Evolutionary conservation across 495 filamentous ascomycete species (phyloP).

Genomic region (Schizothecium vesticola): DNA sequence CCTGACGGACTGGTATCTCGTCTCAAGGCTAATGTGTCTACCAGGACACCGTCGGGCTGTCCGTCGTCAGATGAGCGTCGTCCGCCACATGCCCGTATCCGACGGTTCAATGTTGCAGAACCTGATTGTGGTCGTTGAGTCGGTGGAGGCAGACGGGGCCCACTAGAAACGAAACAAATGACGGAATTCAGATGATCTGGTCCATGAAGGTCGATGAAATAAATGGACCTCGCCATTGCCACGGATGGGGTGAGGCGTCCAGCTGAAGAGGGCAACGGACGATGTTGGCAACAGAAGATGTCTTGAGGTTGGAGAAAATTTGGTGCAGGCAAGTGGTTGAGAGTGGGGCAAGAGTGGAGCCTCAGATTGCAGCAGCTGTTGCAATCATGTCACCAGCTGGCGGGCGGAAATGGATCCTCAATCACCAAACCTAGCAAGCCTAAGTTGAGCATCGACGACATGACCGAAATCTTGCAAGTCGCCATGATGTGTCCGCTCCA

Average conservation of each 20-base stretch:
- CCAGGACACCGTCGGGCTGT: neutral
- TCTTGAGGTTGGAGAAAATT: neutral
- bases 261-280: neutral
- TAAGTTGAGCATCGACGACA: neutral
- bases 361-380: neutral
- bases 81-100: neutral
- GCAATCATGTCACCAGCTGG: neutral
- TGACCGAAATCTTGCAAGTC: neutral
- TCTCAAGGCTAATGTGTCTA: neutral
- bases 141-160: neutral
- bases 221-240: neutral
- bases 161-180: neutral
- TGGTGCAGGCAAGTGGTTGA: neutral
- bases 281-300: neutral
- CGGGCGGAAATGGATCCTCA: neutral
- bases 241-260: neutral
- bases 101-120: neutral
- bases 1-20: neutral
- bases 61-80: neutral
- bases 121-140: neutral
- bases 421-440: neutral
- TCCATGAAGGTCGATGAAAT: neutral
- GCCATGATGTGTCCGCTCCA: neutral
- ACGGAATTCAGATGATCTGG: neutral
- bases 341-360: neutral